phyloP scores from a whole-genome alignment of 768 basidiomycete species.

The Tulasnella sp. region DNA sequence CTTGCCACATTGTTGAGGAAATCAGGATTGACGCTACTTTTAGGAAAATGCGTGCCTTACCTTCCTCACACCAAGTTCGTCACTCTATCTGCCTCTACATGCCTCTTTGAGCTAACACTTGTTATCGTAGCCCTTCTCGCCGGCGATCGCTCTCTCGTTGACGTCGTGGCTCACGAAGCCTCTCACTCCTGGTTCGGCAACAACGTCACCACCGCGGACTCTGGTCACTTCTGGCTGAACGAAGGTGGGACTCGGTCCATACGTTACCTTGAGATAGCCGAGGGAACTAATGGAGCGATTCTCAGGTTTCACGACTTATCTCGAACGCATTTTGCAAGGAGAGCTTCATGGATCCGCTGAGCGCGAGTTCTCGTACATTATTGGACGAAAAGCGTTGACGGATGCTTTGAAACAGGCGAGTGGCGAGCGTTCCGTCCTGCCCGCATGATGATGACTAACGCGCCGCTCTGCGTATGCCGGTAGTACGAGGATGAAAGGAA shows the following conservation, averaged over 20 bases:
- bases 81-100: not conserved
- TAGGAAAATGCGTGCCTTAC: conserved; percentile 85
- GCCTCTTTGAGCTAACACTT: not conserved
- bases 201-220: conserved; percentile 64
- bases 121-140: conserved; percentile 54
- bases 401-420: conserved; percentile 44
- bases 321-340: conserved; percentile 69
- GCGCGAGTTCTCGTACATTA: conserved; percentile 69
- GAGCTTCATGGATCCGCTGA: conserved; percentile 59
- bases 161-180: conserved; percentile 69
- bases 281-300: not conserved
- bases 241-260: conserved; percentile 33
- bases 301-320: conserved; percentile 83
- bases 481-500: conserved; percentile 47
- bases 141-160: conserved; percentile 75
- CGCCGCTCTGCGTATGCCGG: not conserved
- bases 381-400: conserved; percentile 59
- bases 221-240: conserved; percentile 80
- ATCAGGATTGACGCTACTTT: too few relatives aligned
- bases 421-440: not conserved
- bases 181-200: conserved; percentile 90
- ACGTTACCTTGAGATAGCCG: not conserved
- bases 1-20: too few relatives aligned
- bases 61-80: conserved; percentile 76
- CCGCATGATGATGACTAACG: not conserved